phyloP scores from a whole-genome alignment of 305 asterid species.

The Solanum hybrid region DNA sequence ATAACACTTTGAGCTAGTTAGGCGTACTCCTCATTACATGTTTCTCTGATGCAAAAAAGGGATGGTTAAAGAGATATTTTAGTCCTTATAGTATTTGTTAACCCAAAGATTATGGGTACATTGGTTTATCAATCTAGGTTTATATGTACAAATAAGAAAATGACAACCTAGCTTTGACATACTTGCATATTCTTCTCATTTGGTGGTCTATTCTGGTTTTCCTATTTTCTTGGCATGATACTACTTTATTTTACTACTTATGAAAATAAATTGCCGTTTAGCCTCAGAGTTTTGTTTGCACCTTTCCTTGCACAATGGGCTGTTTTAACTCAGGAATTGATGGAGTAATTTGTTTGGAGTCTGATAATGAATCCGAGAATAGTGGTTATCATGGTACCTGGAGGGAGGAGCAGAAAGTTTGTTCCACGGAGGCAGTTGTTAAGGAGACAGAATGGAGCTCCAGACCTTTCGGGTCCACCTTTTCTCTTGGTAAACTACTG shows the following conservation, averaged over 20 bases:
- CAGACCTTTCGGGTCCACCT: constrained; percentile 27
- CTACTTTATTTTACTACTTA: neutral
- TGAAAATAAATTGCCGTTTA: neutral
- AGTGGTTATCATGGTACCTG: constrained; percentile 14
- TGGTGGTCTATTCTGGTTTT: neutral
- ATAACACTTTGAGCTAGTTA: neutral
- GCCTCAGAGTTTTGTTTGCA: neutral
- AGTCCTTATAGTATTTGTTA: neutral
- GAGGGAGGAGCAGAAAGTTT: constrained; percentile 21
- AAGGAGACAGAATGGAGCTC: constrained; percentile 28
- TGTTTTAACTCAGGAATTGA: constrained; percentile 22
- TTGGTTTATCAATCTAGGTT: neutral
- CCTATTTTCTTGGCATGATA: neutral
- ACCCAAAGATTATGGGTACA: neutral
- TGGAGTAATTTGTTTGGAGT: constrained; percentile 52
- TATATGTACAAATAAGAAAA: neutral
- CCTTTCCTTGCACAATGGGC: neutral
- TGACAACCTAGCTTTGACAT: neutral
- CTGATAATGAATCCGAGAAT: constrained; percentile 62
- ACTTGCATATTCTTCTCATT: neutral
- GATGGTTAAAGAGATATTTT: neutral
- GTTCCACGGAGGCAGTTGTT: constrained; percentile 20
- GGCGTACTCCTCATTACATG: neutral
- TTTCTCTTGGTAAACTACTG: constrained; percentile 27
- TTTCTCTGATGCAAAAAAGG: neutral